phyloP scores from a whole-genome alignment of 805 yeast species.

The Wickerhamiella brachini region DNA sequence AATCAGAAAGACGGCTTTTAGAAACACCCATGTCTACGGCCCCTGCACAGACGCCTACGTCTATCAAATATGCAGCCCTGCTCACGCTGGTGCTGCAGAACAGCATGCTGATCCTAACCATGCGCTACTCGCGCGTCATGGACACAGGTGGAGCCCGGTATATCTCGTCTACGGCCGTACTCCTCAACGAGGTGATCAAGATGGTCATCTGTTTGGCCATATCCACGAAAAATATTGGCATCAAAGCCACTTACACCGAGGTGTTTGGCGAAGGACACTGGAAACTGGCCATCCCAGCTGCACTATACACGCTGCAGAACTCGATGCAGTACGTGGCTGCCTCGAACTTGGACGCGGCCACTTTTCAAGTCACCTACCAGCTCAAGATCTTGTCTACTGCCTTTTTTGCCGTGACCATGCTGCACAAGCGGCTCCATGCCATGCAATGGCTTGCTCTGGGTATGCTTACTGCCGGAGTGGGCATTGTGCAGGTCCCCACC shows the following conservation, averaged over 20 bases:
- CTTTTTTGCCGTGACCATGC: constrained; percentile 27
- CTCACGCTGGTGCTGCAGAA: constrained; percentile 29
- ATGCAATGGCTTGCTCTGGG: constrained; percentile 27
- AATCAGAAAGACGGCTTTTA: not conserved
- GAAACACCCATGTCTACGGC: not conserved
- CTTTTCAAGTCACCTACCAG: constrained; percentile 32
- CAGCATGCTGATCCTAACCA: constrained; percentile 27
- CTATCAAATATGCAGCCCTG: constrained; percentile 23
- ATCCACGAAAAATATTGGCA: constrained; percentile 18
- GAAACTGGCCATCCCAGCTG: constrained; percentile 30
- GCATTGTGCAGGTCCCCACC: constrained; percentile 28
- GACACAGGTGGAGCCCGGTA: constrained; percentile 22
- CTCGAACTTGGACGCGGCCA: constrained; percentile 30
- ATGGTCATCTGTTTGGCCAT: constrained; percentile 22
- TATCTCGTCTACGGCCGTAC: constrained; percentile 29
- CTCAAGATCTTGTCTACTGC: constrained; percentile 32
- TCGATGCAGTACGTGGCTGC: constrained; percentile 30
- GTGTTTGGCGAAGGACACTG: constrained; percentile 27
- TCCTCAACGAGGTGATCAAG: constrained; percentile 28
- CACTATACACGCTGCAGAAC: constrained; percentile 29
- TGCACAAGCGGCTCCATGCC: constrained; percentile 22
- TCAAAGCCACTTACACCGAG: constrained; percentile 17
- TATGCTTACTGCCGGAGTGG: constrained; percentile 28
- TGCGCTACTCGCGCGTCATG: constrained; percentile 32
- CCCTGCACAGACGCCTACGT: not conserved